These are phyloP conservation scores for Suhomyces terraborum DNA, from an alignment of 1,139 yeast genomes.

Conservation along the genomic window DNA sequence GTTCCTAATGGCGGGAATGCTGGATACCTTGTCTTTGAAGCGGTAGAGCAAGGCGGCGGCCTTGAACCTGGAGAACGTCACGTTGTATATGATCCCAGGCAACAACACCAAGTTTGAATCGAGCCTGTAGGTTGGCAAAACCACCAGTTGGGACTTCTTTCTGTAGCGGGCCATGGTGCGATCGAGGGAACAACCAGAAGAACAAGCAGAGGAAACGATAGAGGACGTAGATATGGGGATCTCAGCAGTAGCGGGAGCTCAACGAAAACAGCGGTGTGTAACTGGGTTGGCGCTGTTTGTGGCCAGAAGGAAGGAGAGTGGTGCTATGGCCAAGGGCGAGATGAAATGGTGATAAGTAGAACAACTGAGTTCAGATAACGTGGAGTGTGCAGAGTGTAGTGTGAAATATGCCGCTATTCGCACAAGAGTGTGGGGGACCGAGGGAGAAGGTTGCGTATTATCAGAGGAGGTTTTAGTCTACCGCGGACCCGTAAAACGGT, in stretches of 20 bases:
- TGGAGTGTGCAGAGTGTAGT: too few relatives aligned
- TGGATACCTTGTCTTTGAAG: constrained; percentile 33
- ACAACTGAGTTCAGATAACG: too few relatives aligned
- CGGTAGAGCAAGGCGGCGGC: constrained; percentile 51
- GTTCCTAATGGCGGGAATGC: constrained; percentile 34
- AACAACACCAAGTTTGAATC: constrained; percentile 53
- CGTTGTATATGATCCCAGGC: constrained; percentile 64
- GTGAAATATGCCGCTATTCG: background rate
- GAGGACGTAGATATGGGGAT: background rate
- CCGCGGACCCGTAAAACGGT: too few relatives aligned
- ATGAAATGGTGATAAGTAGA: background rate
- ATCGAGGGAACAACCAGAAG: background rate
- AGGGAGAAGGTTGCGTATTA: constrained; percentile 11
- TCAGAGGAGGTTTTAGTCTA: constrained; percentile 6
- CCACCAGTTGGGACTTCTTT: constrained; percentile 22
- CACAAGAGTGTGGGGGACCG: constrained; percentile 11
- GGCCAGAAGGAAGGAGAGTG: too few relatives aligned
- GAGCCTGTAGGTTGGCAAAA: constrained; percentile 44
- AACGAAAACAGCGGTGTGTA: too few relatives aligned
- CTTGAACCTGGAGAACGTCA: constrained; percentile 49
- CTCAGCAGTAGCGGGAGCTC: too few relatives aligned
- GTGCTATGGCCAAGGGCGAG: too few relatives aligned
- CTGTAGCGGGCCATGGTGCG: constrained; percentile 9
- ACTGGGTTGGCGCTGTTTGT: too few relatives aligned
- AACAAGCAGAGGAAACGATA: background rate